Base-by-base conservation (phyloP, 768 basidiomycete genomes). In the Mycena capillaripes region DNA sequence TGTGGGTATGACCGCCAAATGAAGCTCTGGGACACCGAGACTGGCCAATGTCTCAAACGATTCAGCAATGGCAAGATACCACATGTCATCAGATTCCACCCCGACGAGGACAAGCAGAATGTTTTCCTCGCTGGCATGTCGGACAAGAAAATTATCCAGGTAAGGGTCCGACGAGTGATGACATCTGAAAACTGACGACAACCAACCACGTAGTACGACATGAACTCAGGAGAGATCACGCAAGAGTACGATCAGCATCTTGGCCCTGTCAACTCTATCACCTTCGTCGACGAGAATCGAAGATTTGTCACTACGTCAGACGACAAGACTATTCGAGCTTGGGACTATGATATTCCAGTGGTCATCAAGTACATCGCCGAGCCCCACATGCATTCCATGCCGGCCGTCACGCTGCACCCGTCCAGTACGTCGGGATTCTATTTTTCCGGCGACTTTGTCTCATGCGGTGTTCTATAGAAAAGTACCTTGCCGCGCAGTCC, bases 341-440 rank as follows among this genome's bases (percentile, higher is more conserved):
- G 98, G 98, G 98, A 99, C 81, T 99, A 93, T 81, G 98, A 99
- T 82, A 99, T 99, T 73, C 98, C 98, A 7, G 98, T 99, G 40
- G 96, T 98, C 63, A 99, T 99, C 87, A 99, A 99, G 82, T 98
- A 98, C 81, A 99, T 99, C 70, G 97, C 98, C 23, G 98, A 99
- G 82, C 98, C 98, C 4, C 92, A 96, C 79, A 99, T 99, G 98
- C 97, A 99, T 84, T 98, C 96, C 21, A 99, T 99, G 97, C 98
- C 98, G 9, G 95, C 98, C 21, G 97, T 99, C 56, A 97, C 97
- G 7, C 83, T 97, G 30, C 97, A 99, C 81, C 97, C 98, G 27
- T 97, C 92, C 66, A 94, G 97, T 98, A 80, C 67, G 96, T 90
- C 32, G 62, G 10, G 19, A 4, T 25, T 16, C 42, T 66, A 66